Conservation (phyloP, 2,329 filamentous ascomycete genomes). For the Botrytis fabae region DNA sequence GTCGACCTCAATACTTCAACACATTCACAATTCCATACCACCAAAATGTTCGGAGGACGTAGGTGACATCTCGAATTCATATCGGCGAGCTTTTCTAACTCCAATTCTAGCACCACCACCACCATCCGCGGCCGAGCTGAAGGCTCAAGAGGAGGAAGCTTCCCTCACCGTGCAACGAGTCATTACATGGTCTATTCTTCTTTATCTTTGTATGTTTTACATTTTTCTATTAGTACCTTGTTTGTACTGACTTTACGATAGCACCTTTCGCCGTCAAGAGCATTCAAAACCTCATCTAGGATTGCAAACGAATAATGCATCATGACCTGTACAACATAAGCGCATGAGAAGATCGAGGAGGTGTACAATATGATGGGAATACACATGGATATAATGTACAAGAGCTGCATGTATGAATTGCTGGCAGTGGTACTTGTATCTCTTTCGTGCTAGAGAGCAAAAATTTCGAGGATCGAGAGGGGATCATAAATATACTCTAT, state of each 20-base stretch:
- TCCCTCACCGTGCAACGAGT: slow-evolving; percentile 67
- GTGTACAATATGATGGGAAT: not conserved
- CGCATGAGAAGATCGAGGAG: not conserved
- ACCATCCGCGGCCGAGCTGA: slow-evolving; percentile 69
- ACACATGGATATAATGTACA: not conserved
- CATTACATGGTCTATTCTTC: slow-evolving; percentile 61
- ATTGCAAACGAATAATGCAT: slow-evolving; percentile 3
- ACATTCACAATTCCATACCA: slow-evolving; percentile 18
- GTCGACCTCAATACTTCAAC: slow-evolving; percentile 9
- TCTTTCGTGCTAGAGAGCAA: slow-evolving; percentile 1
- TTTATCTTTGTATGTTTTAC: slow-evolving; percentile 70
- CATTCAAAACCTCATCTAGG: slow-evolving; percentile 51
- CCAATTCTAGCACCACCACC: slow-evolving; percentile 57
- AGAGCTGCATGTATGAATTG: slow-evolving; percentile 1
- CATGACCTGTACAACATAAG: slow-evolving; percentile 22
- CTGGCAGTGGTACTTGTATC: not conserved
- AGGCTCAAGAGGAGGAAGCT: slow-evolving; percentile 67
- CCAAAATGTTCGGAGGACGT: slow-evolving; percentile 65
- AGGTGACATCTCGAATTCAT: slow-evolving; percentile 39
- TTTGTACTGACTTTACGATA: slow-evolving; percentile 36
- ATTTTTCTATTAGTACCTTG: not conserved
- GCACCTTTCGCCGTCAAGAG: slow-evolving; percentile 58
- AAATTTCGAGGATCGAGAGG: not conserved
- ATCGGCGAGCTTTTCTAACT: slow-evolving; percentile 19
- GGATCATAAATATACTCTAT: not conserved